phyloP scores from a whole-genome alignment of 1,284 basidiomycete genomes.

The Ustilago shanxiensis region DNA sequence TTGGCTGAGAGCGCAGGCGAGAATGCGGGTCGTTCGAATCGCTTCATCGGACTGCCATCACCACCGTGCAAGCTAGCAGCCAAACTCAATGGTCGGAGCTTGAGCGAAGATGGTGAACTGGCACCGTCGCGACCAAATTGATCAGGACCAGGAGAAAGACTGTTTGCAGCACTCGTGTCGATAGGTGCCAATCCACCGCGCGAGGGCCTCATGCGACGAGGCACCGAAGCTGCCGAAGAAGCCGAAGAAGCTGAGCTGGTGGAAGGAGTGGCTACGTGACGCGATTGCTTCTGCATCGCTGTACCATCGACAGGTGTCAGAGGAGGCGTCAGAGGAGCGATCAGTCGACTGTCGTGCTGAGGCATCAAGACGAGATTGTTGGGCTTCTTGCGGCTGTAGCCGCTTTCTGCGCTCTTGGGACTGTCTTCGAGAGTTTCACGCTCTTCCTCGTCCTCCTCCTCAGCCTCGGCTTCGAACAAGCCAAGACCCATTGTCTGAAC shows the following conservation, averaged over 20 bases:
- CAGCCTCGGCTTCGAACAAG: conserved; percentile 44
- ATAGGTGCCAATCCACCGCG: conserved; percentile 32
- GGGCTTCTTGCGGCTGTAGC: conserved; percentile 25
- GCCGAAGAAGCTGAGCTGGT: conserved; percentile 41
- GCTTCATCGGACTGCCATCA: conserved; percentile 44
- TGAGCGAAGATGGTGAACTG: conserved; percentile 40
- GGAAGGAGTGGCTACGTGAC: conserved; percentile 27
- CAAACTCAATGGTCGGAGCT: conserved; percentile 44
- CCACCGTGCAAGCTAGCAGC: conserved; percentile 36
- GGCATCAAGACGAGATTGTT: conserved; percentile 34
- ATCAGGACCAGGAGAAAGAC: conserved; percentile 25
- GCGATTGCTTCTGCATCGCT: conserved; percentile 28
- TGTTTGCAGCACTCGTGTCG: conserved; percentile 34
- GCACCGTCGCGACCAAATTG: conserved; percentile 20
- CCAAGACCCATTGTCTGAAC: conserved; percentile 43
- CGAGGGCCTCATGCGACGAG: conserved; percentile 24
- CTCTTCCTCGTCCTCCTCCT: conserved; percentile 30
- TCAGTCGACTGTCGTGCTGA: conserved; percentile 21
- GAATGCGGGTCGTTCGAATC: conserved; percentile 40
- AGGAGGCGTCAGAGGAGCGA: conserved; percentile 43
- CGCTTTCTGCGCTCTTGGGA: conserved; percentile 6
- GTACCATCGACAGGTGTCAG: conserved; percentile 38
- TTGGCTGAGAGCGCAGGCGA: conserved; percentile 50
- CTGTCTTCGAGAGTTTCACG: conserved; percentile 34
- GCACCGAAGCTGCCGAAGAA: conserved; percentile 24